Base-by-base conservation (phyloP, 768 basidiomycete genomes). In the Rhizopogon salebrosus region DNA sequence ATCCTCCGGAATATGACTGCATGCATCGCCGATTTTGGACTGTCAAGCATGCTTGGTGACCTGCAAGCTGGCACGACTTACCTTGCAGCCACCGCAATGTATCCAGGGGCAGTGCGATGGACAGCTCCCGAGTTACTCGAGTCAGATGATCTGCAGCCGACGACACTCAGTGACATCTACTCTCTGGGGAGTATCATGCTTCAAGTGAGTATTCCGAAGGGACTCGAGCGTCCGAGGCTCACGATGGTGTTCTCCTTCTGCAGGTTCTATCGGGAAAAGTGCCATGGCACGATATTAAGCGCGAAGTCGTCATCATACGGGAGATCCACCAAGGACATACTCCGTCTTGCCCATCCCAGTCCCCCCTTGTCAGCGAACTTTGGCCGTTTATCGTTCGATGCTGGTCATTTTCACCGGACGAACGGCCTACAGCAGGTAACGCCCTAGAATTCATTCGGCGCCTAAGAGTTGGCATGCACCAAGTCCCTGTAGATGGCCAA, bases 41-140 rank as follows among this genome's bases (percentile, higher is more conserved):
- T 77, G 11, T 76, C 75, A n/a, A 46, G 43, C 29, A 72, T 53
- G 41, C 66, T 74, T 45, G 60, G 70, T 20, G 61, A 60, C 14
- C 69, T 73, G 52, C 61, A 70, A 45, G 60, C 66, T 31, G 62
- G 67, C 27, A 5, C 66, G 62, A 58, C 61, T n/a, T 67, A 60
- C 34, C 60, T 64, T 50, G 65, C 65, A 23, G 71, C 72, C 64
- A 20, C 29, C 24, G 41, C 51, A 3, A 43, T n/a, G 9, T 35
- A 41, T 35, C 55, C 51, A 23, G 77, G 75, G 4, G 73, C 74
- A 18, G 69, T 76, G 18, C 69, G 75, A 6, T 77, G 76, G 75
- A 72, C 74, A n/a, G 77, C 75, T 42, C 62, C 74, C 1, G 58
- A 69, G 22, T 56, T 77, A 1, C 43, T 46, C 20, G 37, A 65